A percentile compares a stretch with the other conserved stretches of the same genome.
Evolutionary conservation across 2,329 filamentous ascomycete species (phyloP).

Genomic region (Colletotrichum melonis): DNA sequence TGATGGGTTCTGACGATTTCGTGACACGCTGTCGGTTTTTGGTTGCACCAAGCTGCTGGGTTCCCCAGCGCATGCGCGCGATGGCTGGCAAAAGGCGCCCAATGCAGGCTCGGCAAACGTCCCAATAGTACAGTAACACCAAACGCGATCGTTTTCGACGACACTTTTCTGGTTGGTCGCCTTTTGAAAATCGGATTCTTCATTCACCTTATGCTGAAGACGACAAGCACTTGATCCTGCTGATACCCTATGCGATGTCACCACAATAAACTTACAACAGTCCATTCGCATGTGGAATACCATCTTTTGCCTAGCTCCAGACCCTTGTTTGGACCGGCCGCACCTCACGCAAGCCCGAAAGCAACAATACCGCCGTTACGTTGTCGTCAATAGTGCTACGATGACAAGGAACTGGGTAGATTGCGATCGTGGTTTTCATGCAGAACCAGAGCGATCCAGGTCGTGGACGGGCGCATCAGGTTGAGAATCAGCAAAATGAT

Average conservation of each 20-base stretch:
- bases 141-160: background rate
- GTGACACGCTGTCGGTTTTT: background rate
- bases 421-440: background rate
- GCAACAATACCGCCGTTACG: background rate
- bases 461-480: background rate
- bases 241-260: background rate
- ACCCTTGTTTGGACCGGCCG: background rate
- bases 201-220: background rate
- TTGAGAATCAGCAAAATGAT: background rate
- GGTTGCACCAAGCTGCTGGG: constrained; percentile 9
- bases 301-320: background rate
- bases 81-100: background rate
- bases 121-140: background rate
- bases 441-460: background rate
- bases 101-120: background rate
- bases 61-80: background rate
- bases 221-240: background rate
- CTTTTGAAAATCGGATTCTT: background rate
- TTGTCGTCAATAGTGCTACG: background rate
- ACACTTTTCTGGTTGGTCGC: background rate
- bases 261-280: background rate
- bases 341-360: background rate
- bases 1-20: background rate
- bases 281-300: background rate
- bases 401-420: background rate